Conservation (phyloP, 2,329 filamentous ascomycete species). For the Penicillium sp. region DNA sequence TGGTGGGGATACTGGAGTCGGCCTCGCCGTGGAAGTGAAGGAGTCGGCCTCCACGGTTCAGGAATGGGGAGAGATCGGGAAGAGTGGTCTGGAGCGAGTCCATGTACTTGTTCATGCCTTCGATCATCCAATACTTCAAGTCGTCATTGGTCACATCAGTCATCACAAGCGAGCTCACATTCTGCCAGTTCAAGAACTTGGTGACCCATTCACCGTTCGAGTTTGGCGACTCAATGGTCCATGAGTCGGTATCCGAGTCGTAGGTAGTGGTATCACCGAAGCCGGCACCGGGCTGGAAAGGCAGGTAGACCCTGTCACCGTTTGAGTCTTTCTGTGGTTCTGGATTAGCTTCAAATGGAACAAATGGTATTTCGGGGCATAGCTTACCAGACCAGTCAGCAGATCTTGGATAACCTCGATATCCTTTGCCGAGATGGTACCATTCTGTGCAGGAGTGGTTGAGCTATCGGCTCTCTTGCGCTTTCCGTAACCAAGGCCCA, state of each 20-base stretch:
- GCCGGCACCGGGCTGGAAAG: no score
- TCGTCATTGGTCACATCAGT: slow-evolving; percentile 43
- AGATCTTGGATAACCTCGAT: slow-evolving; percentile 35
- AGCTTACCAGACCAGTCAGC: slow-evolving; percentile 42
- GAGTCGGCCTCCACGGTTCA: slow-evolving; percentile 44
- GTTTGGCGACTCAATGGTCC: no score
- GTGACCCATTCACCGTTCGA: no score
- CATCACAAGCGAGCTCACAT: no score
- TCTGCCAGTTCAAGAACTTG: no score
- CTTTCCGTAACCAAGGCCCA: slow-evolving; percentile 22
- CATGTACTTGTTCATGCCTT: slow-evolving; percentile 49
- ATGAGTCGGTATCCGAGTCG: no score
- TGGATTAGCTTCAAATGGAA: no score
- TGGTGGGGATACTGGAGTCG: slow-evolving; percentile 54
- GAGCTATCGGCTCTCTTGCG: neutral
- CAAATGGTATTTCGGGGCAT: slow-evolving; percentile 22
- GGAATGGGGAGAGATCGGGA: slow-evolving; percentile 57
- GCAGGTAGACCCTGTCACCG: slow-evolving; percentile 30
- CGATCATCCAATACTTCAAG: slow-evolving; percentile 44
- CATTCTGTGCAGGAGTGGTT: slow-evolving; percentile 28
- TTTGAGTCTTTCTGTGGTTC: slow-evolving; percentile 38
- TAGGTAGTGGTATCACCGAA: no score
- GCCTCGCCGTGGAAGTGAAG: slow-evolving; percentile 61
- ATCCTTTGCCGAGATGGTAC: slow-evolving; percentile 27
- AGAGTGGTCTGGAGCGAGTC: slow-evolving; percentile 56